Evolutionary conservation across 768 basidiomycete genomes (phyloP).

Genomic region (Collybia sordida): DNA sequence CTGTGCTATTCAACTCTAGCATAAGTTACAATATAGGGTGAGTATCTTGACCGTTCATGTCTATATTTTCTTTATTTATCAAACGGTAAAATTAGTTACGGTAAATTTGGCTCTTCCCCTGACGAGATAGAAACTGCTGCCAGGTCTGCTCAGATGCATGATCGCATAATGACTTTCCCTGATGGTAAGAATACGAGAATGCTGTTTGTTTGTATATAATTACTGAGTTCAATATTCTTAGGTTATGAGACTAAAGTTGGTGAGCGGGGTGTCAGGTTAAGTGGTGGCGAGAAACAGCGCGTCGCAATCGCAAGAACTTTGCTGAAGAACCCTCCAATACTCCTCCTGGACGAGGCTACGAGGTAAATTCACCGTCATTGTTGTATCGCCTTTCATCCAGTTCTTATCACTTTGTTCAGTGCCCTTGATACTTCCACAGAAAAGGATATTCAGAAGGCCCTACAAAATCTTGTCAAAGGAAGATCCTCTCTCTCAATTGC

Average conservation of each 20-base stretch:
- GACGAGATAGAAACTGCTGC: constrained; percentile 83
- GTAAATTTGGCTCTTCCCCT: constrained; percentile 65
- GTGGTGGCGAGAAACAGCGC: constrained; percentile 89
- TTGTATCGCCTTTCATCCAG: background rate
- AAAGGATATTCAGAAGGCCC: constrained; percentile 83
- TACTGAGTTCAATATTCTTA: constrained; percentile 13
- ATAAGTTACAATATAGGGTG: constrained; percentile 76
- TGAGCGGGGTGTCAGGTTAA: constrained; percentile 83
- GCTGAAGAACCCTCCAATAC: constrained; percentile 80
- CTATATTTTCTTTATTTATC: background rate
- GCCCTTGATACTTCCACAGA: constrained; percentile 91
- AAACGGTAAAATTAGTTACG: constrained; percentile 48
- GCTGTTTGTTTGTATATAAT: background rate
- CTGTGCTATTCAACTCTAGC: constrained; percentile 69
- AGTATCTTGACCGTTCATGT: constrained; percentile 21
- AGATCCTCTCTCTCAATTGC: constrained; percentile 78
- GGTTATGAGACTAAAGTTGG: constrained; percentile 85
- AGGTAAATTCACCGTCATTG: constrained; percentile 37
- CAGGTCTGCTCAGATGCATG: constrained; percentile 84
- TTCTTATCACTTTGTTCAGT: constrained; percentile 30
- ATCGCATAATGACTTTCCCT: constrained; percentile 80
- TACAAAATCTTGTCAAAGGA: constrained; percentile 76
- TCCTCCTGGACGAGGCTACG: constrained; percentile 78
- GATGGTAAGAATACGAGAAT: constrained; percentile 42
- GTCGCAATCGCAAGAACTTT: constrained; percentile 87